phyloP scores from a whole-genome alignment of 2,329 filamentous ascomycete species.

The Nannizziopsis arthrosporioides region DNA sequence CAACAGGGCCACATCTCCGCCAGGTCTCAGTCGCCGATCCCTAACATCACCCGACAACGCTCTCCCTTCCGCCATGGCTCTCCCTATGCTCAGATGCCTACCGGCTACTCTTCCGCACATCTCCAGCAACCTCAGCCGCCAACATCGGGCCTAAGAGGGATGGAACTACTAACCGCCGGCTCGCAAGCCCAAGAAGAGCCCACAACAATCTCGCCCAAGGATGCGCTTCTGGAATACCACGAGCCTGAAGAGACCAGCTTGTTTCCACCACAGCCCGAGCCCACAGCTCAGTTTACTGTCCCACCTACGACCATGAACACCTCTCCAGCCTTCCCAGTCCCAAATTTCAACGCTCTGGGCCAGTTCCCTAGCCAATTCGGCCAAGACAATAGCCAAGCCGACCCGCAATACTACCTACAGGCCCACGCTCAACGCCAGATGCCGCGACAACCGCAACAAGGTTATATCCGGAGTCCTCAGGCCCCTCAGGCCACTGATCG shows the following conservation, averaged over 20 bases:
- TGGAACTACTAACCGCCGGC: conserved; percentile 18
- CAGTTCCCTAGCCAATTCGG: conserved; percentile 10
- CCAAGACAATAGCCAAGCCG: conserved; percentile 1
- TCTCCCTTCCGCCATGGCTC: conserved; percentile 73
- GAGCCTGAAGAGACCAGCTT: conserved; percentile 57
- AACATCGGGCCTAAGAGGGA: conserved; percentile 14
- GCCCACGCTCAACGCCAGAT: conserved; percentile 19
- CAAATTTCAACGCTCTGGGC: conserved; percentile 10
- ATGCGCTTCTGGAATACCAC: conserved; percentile 74
- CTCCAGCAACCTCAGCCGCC: conserved; percentile 30
- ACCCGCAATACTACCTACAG: conserved; percentile 1
- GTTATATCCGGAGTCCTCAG: conserved; percentile 14
- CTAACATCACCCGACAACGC: conserved; percentile 46
- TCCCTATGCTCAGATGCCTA: conserved; percentile 42
- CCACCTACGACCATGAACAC: conserved; percentile 9
- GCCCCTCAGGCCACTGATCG: conserved; percentile 21
- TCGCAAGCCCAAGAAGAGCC: conserved; percentile 38
- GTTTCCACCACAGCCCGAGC: conserved; percentile 52
- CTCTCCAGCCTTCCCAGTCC: conserved; percentile 19
- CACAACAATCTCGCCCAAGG: conserved; percentile 89
- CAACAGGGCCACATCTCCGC: conserved; percentile 61
- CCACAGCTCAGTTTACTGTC: conserved; percentile 15
- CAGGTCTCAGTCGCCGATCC: conserved; percentile 44
- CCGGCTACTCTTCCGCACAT: conserved; percentile 31
- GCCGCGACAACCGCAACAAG: conserved; percentile 13